Evolutionary conservation across 805 yeast species (phyloP).

Genomic region (Lachancea kluyveri): DNA sequence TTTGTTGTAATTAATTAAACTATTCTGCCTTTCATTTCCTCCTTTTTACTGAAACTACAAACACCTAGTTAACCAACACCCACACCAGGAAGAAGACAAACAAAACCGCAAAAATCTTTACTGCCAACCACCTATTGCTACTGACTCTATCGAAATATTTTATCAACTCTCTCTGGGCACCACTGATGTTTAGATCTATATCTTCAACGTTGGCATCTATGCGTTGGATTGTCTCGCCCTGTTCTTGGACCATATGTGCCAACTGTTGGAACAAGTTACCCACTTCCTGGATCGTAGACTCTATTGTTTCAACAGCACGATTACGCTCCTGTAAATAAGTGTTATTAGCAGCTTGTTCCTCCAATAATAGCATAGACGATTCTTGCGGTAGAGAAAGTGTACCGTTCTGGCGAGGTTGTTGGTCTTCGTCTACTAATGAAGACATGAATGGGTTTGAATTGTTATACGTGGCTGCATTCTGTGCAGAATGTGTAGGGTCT

Average conservation of each 20-base stretch:
- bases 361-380: constrained; percentile 73
- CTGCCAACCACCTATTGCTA: constrained; percentile 86
- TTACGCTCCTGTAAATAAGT: constrained; percentile 77
- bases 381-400: constrained; percentile 78
- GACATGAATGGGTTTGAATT: constrained; percentile 37
- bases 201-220: constrained; percentile 95
- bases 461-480: constrained; percentile 21
- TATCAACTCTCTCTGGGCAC: constrained; percentile 90
- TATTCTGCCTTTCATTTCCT: background rate
- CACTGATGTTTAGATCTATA: constrained; percentile 78
- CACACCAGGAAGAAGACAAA: constrained; percentile 69
- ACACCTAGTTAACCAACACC: constrained; percentile 63
- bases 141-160: constrained; percentile 85
- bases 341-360: constrained; percentile 64
- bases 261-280: constrained; percentile 91
- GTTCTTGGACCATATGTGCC: constrained; percentile 97
- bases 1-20: background rate
- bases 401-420: constrained; percentile 12
- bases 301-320: constrained; percentile 92
- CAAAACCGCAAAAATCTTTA: constrained; percentile 82
- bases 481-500: constrained; percentile 1
- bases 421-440: constrained; percentile 22
- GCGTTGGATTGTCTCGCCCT: constrained; percentile 91
- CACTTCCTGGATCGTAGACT: constrained; percentile 93
- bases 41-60: constrained; percentile 1